phyloP scores from a whole-genome alignment of 1,139 yeast species.

The Magnusiomyces sp. region DNA sequence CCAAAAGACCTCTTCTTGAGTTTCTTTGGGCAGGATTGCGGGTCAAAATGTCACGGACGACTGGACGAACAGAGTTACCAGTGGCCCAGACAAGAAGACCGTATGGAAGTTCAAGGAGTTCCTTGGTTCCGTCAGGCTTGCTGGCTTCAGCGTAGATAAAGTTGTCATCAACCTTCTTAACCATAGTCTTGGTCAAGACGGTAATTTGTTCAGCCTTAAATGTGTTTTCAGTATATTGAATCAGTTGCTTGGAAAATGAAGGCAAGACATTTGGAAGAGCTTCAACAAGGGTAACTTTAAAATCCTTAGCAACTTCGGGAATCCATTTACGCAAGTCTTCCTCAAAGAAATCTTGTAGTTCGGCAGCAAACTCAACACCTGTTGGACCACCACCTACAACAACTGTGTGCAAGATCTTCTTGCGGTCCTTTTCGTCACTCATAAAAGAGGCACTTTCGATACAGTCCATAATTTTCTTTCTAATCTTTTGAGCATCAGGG shows the following conservation, averaged over 20 bases:
- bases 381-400: slow-evolving; percentile 97
- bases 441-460: slow-evolving; percentile 77
- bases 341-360: slow-evolving; percentile 85
- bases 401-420: slow-evolving; percentile 70
- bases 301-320: slow-evolving; percentile 75
- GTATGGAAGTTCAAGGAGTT: slow-evolving; percentile 63
- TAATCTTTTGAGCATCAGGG: slow-evolving; percentile 69
- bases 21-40: slow-evolving; percentile 74
- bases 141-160: slow-evolving; percentile 65
- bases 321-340: slow-evolving; percentile 85
- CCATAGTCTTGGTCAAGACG: slow-evolving; percentile 76
- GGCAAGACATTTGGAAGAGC: slow-evolving; percentile 87
- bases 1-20: slow-evolving; percentile 83
- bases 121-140: slow-evolving; percentile 52
- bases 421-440: slow-evolving; percentile 69
- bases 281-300: slow-evolving; percentile 77
- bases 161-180: slow-evolving; percentile 69
- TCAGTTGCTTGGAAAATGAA: slow-evolving; percentile 76
- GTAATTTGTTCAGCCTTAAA: slow-evolving; percentile 73
- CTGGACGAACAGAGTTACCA: slow-evolving; percentile 84
- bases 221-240: slow-evolving; percentile 75
- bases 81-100: slow-evolving; percentile 96
- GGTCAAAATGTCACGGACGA: slow-evolving; percentile 57
- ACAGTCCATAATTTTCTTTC: slow-evolving; percentile 68
- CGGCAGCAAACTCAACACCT: slow-evolving; percentile 95